phyloP scores from a whole-genome alignment of 805 yeast genomes.

The Cyberlindnera bimundalis region DNA sequence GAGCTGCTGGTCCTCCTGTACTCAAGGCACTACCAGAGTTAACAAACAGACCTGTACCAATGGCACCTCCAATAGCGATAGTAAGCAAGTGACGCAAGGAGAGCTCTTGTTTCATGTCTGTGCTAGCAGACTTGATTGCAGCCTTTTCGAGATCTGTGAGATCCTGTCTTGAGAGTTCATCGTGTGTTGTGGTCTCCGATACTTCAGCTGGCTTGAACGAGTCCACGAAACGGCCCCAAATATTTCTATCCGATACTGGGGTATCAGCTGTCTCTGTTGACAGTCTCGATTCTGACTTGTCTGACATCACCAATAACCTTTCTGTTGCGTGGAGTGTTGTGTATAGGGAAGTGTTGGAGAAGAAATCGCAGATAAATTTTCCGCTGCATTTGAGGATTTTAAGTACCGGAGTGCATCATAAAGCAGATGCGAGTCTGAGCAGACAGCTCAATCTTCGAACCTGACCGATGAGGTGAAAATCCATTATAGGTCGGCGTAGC shows the following conservation, averaged over 20 bases:
- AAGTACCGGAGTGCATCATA: no score
- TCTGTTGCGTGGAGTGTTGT: no score
- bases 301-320: no score
- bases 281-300: background rate
- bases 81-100: slow-evolving; percentile 27
- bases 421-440: no score
- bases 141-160: slow-evolving; percentile 47
- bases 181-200: background rate
- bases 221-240: no score
- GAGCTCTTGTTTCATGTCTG: slow-evolving; percentile 39
- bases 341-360: background rate
- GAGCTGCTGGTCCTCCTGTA: slow-evolving; percentile 59
- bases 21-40: slow-evolving; percentile 62
- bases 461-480: no score
- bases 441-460: no score
- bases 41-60: slow-evolving; percentile 79
- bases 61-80: slow-evolving; percentile 81
- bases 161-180: slow-evolving; percentile 13
- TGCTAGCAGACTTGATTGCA: slow-evolving; percentile 34
- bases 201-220: slow-evolving; percentile 14
- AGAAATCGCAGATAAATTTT: no score
- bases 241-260: no score
- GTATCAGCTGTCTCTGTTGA: no score
- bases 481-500: no score
- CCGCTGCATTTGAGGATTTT: no score